phyloP scores from a whole-genome alignment of 371 early-diverging fungal species.

The Rhizopus arrhizus region DNA sequence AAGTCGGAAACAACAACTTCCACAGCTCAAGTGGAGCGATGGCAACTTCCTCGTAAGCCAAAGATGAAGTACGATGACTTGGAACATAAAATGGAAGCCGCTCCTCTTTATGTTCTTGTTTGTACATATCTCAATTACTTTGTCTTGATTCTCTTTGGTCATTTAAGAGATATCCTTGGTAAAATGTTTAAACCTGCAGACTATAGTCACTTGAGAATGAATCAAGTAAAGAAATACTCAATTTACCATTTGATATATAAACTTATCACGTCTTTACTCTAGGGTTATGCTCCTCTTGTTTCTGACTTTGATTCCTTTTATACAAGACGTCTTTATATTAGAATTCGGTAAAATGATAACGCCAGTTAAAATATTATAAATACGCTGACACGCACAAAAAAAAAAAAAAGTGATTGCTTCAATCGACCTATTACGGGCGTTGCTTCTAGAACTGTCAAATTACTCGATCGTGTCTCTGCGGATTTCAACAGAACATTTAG shows the following conservation, averaged over 20 bases:
- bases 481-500: conserved; percentile 88
- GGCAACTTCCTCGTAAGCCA: conserved; percentile 35
- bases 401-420: conserved; percentile 82
- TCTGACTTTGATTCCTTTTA: conserved; percentile 98
- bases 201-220: conserved; percentile 72
- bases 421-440: conserved; percentile 96
- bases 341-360: conserved; percentile 68
- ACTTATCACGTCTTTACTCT: background rate
- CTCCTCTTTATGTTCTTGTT: conserved; percentile 77
- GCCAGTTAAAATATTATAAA: background rate
- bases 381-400: background rate
- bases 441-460: conserved; percentile 88
- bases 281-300: conserved; percentile 90
- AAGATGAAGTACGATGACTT: conserved; percentile 42
- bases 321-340: conserved; percentile 90
- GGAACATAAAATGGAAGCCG: conserved; percentile 53
- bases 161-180: conserved; percentile 88
- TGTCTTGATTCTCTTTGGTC: conserved; percentile 92
- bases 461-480: conserved; percentile 82
- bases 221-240: conserved; percentile 56
- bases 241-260: background rate
- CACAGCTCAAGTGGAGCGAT: conserved; percentile 18
- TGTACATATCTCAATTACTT: conserved; percentile 97
- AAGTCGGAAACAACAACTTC: conserved; percentile 19
- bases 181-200: conserved; percentile 72